phyloP scores from a whole-genome alignment of 148 eudicot genomes.

The Heliosperma pusillum region DNA sequence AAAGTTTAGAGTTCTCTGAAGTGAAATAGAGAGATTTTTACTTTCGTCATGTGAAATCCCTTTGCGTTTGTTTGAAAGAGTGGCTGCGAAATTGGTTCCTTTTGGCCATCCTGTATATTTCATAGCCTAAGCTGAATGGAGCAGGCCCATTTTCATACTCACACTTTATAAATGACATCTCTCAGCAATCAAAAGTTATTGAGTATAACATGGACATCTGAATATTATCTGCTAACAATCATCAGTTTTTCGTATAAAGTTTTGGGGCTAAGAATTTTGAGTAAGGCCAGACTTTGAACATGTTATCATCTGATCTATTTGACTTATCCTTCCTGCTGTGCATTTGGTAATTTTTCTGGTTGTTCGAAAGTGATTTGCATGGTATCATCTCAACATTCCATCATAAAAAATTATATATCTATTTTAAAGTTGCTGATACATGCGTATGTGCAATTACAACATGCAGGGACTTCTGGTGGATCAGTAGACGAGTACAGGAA shows the following conservation, averaged over 20 bases:
- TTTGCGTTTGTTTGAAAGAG: too few species aligned
- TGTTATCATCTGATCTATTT: not conserved
- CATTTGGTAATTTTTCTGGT: not conserved
- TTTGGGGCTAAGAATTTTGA: not conserved
- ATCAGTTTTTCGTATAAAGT: not conserved
- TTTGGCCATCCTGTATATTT: not conserved
- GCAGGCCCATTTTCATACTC: not conserved
- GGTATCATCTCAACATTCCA: not conserved
- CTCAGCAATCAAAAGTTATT: not conserved
- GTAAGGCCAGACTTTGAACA: not conserved
- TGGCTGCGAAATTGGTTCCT: not conserved
- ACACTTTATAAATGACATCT: not conserved
- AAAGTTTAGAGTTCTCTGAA: too few species aligned
- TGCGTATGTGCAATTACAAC: not conserved
- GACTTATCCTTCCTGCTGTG: not conserved
- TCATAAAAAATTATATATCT: not conserved
- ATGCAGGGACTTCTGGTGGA: constrained; percentile 57
- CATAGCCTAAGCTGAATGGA: not conserved
- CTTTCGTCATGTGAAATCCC: too few species aligned
- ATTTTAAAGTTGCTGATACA: not conserved
- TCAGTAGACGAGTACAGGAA: constrained; percentile 50
- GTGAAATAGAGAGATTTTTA: too few species aligned
- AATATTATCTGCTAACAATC: not conserved
- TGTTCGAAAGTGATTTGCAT: not conserved
- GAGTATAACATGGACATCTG: not conserved